These are phyloP conservation scores for Apiotrichum sp. DNA, from an alignment of 1,284 basidiomycete species.

Conservation along the genomic window DNA sequence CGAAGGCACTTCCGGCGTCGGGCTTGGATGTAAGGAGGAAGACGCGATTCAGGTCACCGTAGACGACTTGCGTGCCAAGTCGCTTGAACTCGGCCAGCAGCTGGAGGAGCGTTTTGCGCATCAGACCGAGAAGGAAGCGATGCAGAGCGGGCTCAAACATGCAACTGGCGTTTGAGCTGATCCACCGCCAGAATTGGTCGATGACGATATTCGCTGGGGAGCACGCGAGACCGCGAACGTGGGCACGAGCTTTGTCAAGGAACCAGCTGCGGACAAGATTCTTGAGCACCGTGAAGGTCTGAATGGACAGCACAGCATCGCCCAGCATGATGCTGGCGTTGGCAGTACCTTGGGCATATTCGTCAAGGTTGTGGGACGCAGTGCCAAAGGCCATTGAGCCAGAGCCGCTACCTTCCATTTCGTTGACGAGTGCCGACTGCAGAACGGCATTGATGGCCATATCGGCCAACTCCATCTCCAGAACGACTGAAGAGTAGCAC, in stretches of 20 bases:
- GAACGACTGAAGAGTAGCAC: slow-evolving; percentile 85
- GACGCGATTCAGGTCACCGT: slow-evolving; percentile 89
- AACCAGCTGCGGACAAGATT: slow-evolving; percentile 88
- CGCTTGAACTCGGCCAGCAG: slow-evolving; percentile 94
- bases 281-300: slow-evolving; percentile 80
- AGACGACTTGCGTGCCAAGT: slow-evolving; percentile 85
- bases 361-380: slow-evolving; percentile 81
- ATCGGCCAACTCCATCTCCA: slow-evolving; percentile 85
- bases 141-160: slow-evolving; percentile 93
- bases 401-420: slow-evolving; percentile 83
- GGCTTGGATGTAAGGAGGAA: slow-evolving; percentile 92
- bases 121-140: slow-evolving; percentile 87
- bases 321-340: slow-evolving; percentile 77
- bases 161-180: slow-evolving; percentile 73
- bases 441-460: slow-evolving; percentile 91
- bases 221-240: slow-evolving; percentile 28
- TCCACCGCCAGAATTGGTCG: slow-evolving; percentile 98
- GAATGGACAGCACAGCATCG: slow-evolving; percentile 84
- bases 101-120: slow-evolving; percentile 98
- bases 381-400: slow-evolving; percentile 91
- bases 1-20: slow-evolving; percentile 80
- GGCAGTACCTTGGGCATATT: slow-evolving; percentile 69
- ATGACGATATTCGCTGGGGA: slow-evolving; percentile 52
- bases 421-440: slow-evolving; percentile 91
- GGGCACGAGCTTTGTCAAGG: slow-evolving; percentile 67